A percentile compares a stretch with the other conserved stretches of the same genome.
These are phyloP conservation scores for Plantago major DNA, from an alignment of 257 asterid genomes.

Conservation along the genomic window DNA sequence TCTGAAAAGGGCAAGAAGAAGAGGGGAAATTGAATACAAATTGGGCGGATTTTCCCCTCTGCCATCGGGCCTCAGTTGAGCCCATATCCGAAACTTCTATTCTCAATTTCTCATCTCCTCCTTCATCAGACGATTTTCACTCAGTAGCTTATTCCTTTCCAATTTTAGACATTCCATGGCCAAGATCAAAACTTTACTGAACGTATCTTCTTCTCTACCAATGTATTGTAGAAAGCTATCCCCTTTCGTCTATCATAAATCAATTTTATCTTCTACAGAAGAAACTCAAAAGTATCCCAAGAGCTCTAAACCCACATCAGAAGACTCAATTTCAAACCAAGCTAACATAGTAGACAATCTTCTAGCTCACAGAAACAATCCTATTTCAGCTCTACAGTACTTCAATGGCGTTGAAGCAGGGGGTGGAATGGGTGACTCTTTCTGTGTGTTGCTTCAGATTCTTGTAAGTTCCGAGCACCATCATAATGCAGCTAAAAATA, in stretches of 20 bases:
- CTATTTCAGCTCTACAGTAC: slow-evolving; percentile 49
- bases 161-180: background rate
- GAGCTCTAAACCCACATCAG: too few relatives aligned
- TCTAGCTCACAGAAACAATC: slow-evolving; percentile 44
- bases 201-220: slow-evolving; percentile 10
- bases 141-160: too few relatives aligned
- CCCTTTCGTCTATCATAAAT: slow-evolving; percentile 15
- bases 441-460: slow-evolving; percentile 65
- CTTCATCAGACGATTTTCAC: too few relatives aligned
- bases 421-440: slow-evolving; percentile 45
- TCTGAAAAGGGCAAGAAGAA: too few relatives aligned
- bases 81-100: too few relatives aligned
- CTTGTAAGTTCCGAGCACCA: slow-evolving; percentile 45
- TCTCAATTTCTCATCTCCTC: too few relatives aligned
- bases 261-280: slow-evolving; percentile 17
- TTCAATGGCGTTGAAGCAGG: slow-evolving; percentile 37
- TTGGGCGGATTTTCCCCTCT: too few relatives aligned
- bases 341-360: slow-evolving; percentile 38
- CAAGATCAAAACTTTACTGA: slow-evolving; percentile 21
- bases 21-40: too few relatives aligned
- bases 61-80: too few relatives aligned
- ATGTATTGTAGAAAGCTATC: slow-evolving; percentile 14
- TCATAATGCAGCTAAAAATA: slow-evolving; percentile 28
- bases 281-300: background rate
- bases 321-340: slow-evolving; percentile 20